A percentile compares a stretch with the other conserved stretches of the same genome.
These are phyloP conservation scores for Aspergillus calidoustus DNA, from an alignment of 2,329 filamentous ascomycete genomes.

Conservation along the genomic window DNA sequence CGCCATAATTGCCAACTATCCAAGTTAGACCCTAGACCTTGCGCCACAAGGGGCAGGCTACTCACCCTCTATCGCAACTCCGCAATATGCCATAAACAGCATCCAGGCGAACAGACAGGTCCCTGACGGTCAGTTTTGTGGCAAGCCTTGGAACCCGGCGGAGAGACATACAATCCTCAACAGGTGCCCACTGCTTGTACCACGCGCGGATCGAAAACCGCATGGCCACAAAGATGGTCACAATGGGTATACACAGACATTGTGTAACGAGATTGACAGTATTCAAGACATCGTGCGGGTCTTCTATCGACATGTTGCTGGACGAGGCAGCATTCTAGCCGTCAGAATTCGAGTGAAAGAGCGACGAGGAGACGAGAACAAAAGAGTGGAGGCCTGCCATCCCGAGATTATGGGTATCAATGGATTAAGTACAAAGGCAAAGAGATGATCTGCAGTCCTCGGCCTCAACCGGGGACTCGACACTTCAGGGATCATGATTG, in stretches of 20 bases:
- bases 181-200: slow-evolving; percentile 35
- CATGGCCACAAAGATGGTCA: slow-evolving; percentile 36
- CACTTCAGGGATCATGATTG: not conserved
- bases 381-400: slow-evolving; percentile 6
- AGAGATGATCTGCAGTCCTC: not conserved
- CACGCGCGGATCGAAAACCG: slow-evolving; percentile 37
- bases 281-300: slow-evolving; percentile 32
- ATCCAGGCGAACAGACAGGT: slow-evolving; percentile 27
- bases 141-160: too few species aligned
- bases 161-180: slow-evolving; percentile 41
- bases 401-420: not conserved
- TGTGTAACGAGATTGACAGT: slow-evolving; percentile 43
- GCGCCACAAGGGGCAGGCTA: not conserved
- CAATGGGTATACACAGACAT: slow-evolving; percentile 41
- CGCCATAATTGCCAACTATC: slow-evolving; percentile 41
- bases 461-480: not conserved
- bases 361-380: not conserved
- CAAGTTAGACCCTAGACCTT: not conserved
- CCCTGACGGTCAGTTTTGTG: slow-evolving; percentile 11
- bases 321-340: slow-evolving; percentile 25
- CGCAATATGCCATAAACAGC: slow-evolving; percentile 42
- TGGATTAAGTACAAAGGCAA: not conserved
- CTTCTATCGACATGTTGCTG: slow-evolving; percentile 9
- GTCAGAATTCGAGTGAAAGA: not conserved
- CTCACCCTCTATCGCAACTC: slow-evolving; percentile 33